Evolutionary conservation across 1,284 basidiomycete species (phyloP).

Genomic region (Sanghuangporus baumii): DNA sequence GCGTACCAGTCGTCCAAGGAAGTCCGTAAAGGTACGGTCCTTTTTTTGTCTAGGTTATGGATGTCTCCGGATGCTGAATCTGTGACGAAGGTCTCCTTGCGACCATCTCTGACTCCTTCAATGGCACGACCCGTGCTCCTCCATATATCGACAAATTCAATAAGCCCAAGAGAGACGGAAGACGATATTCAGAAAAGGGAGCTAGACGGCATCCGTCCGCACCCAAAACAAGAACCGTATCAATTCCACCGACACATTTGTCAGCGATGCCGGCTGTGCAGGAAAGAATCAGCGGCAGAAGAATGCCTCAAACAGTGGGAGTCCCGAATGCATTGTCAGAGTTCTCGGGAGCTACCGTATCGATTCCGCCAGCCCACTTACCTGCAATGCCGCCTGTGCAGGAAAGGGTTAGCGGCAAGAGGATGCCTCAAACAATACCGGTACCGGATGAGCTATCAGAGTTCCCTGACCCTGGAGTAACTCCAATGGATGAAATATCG

Average conservation of each 20-base stretch:
- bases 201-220: no score
- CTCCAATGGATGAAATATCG: background rate
- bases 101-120: background rate
- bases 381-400: background rate
- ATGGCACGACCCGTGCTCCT: background rate
- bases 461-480: background rate
- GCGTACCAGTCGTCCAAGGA: slow-evolving; percentile 1
- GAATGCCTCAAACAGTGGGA: no score
- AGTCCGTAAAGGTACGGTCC: background rate
- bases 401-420: background rate
- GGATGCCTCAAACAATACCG: background rate
- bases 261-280: background rate
- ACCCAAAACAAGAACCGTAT: background rate
- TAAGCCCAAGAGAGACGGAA: no score
- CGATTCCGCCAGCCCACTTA: background rate
- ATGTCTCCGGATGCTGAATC: background rate
- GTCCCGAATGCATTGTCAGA: background rate
- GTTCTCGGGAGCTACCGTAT: background rate
- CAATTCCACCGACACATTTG: background rate
- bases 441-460: background rate
- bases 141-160: background rate
- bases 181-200: no score
- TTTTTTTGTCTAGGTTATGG: background rate
- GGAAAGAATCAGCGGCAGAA: no score
- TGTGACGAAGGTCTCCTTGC: background rate